A percentile compares a stretch with the other conserved stretches of the same genome.
Conservation (phyloP, 2,329 filamentous ascomycete genomes). For the Aureobasidium zeae region DNA sequence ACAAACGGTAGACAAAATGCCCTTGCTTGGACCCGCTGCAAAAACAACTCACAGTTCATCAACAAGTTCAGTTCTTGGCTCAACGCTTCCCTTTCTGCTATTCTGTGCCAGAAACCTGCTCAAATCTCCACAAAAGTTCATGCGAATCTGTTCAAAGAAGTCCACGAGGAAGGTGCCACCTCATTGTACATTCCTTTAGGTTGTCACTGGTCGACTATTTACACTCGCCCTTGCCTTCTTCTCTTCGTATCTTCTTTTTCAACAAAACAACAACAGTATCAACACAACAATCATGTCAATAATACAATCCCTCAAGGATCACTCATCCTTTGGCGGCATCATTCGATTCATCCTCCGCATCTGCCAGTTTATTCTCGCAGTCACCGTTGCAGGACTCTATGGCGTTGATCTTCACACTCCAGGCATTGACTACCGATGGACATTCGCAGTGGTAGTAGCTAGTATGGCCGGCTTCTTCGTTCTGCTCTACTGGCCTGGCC, state of each 20-base stretch:
- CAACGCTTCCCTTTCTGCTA: no score
- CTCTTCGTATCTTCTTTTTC: neutral
- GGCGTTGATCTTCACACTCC: constrained; percentile 56
- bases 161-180: neutral
- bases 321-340: constrained; percentile 1
- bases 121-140: no score
- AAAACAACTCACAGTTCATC: no score
- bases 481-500: constrained; percentile 53
- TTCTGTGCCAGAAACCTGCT: no score
- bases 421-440: constrained; percentile 58
- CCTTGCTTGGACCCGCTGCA: no score
- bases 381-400: constrained; percentile 73
- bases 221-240: neutral
- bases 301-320: constrained; percentile 8
- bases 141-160: no score
- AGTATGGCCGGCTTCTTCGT: constrained; percentile 54
- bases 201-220: no score
- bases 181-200: neutral
- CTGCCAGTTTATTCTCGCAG: constrained; percentile 64
- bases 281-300: neutral
- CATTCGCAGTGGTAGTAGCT: constrained; percentile 66
- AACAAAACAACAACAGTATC: neutral
- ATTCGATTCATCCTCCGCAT: constrained; percentile 58
- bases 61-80: no score
- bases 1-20: no score